Percentiles rank a stretch among this genome's conserved stretches.
Evolutionary conservation across 2,329 filamentous ascomycete genomes (phyloP).

Genomic region (Calonectria montana): DNA sequence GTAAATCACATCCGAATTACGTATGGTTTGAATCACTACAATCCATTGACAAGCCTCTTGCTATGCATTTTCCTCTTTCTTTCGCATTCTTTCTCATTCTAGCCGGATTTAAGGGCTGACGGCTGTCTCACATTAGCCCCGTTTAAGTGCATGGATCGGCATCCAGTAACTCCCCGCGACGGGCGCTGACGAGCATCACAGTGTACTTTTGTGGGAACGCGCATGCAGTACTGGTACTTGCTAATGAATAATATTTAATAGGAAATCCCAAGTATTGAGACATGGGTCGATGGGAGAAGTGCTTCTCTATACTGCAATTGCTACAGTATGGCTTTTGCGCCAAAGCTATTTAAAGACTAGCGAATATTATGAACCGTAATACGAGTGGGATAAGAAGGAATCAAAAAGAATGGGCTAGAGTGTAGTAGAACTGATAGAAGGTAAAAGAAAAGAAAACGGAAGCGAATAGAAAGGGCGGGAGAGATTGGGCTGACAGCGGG

Average conservation of each 20-base stretch:
- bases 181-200: background rate
- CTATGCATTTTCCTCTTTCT: too few relatives aligned
- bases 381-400: background rate
- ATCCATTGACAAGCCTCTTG: background rate
- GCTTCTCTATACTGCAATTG: background rate
- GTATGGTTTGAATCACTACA: background rate
- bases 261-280: background rate
- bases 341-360: background rate
- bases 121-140: background rate
- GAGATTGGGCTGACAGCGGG: background rate
- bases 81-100: background rate
- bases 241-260: background rate
- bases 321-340: background rate
- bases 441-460: background rate
- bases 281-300: background rate
- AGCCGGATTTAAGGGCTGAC: background rate
- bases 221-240: background rate
- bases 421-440: background rate
- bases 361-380: background rate
- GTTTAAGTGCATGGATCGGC: background rate
- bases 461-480: background rate
- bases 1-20: too few relatives aligned
- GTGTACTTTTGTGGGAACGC: background rate
- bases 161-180: background rate
- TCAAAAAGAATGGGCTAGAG: background rate